Conservation (phyloP, 2,329 filamentous ascomycete species). For the Aspergillus sergii region DNA sequence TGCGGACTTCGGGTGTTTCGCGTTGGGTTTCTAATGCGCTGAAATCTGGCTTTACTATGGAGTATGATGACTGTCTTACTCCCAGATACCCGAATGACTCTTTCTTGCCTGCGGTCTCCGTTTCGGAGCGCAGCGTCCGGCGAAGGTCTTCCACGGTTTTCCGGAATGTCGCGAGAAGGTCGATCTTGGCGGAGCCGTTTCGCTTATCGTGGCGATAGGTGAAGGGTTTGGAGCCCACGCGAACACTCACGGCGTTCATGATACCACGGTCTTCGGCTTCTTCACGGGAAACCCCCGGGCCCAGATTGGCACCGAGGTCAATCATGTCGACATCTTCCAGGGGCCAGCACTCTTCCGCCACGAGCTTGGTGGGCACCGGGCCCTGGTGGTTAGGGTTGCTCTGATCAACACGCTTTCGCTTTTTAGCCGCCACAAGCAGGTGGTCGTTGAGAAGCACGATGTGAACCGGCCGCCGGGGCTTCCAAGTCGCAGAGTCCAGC, state of each 20-base stretch:
- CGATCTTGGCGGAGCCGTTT: slow-evolving; percentile 75
- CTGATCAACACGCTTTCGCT: slow-evolving; percentile 84
- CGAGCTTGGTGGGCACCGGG: slow-evolving; percentile 67
- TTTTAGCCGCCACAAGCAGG: slow-evolving; percentile 83
- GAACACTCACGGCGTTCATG: slow-evolving; percentile 85
- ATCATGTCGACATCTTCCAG: slow-evolving; percentile 90
- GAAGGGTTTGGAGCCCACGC: slow-evolving; percentile 86
- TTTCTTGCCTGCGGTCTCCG: slow-evolving; percentile 82
- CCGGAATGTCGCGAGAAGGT: slow-evolving; percentile 83
- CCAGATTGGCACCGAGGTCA: slow-evolving; percentile 67
- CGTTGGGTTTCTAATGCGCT: slow-evolving; percentile 77
- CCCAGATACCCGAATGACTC: slow-evolving; percentile 87
- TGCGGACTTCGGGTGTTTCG: slow-evolving; percentile 72
- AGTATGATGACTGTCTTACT: slow-evolving; percentile 68
- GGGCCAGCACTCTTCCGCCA: slow-evolving; percentile 93
- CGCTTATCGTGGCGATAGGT: slow-evolving; percentile 89
- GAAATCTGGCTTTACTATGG: slow-evolving; percentile 75
- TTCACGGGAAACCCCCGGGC: slow-evolving; percentile 39
- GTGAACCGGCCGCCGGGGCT: slow-evolving; percentile 83
- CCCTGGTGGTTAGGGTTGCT: slow-evolving; percentile 48
- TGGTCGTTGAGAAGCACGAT: slow-evolving; percentile 95
- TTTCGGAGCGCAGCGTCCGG: slow-evolving; percentile 80
- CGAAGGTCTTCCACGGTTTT: slow-evolving; percentile 92
- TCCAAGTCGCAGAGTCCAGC: slow-evolving; percentile 96
- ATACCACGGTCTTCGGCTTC: slow-evolving; percentile 61